Evolutionary conservation across 345 rosid genomes (phyloP), one percentile per base, ranked within the genome.

Genomic region (Populus alba): DNA sequence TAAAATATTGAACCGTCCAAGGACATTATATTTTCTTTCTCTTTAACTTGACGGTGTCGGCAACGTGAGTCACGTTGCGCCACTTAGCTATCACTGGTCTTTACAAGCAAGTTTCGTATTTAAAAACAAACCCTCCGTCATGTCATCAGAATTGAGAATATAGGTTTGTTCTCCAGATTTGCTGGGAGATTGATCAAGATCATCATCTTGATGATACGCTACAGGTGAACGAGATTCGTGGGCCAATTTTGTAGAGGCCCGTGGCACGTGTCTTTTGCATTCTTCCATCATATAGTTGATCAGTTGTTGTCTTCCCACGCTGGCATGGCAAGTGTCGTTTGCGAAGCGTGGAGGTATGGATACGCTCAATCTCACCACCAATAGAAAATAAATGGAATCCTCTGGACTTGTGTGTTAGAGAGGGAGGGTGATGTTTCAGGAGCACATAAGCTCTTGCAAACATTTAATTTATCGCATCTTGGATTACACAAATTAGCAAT

Each of bases 1-100:
- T 55, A 55, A 7, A 55, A 7, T 55, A 55, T 22, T 7, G 2
- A 55, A 18, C 61, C 61, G 25, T 55, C 61, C 61, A 7, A 6
- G 61, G 12, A 0, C 63, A 0, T 10, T 59, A 4, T 74, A 27
- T 5, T 23, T 68, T 27, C 68, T 23, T 68, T 27, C 68, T 67
- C 78, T 37, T 61, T 8, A 31, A 68, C 18, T 43, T 0, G 2
- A 4, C 9, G 23, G 49, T 75, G 84, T 78, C 86, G 80, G 82
- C 82, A 39, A 65, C 83, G 67, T 77, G 85, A 87, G 72, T 81
- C 85, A 76, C 83, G 81, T 82, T 79, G 81, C n/a, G 15, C 81
- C 81, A 47, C 75, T 68, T n/a, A 10, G 29, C 63, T n/a, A n/a
- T 59, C 23, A 8, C 6, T 9, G 7, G 35, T 31, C 35, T 3